A percentile compares a stretch with the other conserved stretches of the same genome.
Conservation (phyloP, 148 eudicot genomes). For the Rhododendron mucronatum region DNA sequence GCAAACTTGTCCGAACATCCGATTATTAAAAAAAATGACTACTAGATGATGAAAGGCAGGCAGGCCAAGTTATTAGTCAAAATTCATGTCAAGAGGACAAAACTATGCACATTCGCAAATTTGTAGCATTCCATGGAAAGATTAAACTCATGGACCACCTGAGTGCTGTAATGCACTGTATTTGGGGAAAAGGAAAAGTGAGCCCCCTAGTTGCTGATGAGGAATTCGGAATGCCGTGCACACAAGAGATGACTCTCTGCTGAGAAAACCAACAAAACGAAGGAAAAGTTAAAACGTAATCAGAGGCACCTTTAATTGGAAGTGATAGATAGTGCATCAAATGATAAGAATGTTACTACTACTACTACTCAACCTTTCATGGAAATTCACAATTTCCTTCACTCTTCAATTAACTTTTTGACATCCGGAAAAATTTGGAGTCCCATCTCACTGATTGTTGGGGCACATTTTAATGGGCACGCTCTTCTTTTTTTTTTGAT, state of each 20-base stretch:
- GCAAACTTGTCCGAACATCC: too few relatives aligned
- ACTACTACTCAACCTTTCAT: not conserved
- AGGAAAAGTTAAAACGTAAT: not conserved
- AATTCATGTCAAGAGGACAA: not conserved
- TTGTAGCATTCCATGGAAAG: not conserved
- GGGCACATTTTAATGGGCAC: not conserved
- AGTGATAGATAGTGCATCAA: not conserved
- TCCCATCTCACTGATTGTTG: not conserved
- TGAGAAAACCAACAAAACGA: not conserved
- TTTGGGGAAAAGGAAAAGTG: not conserved
- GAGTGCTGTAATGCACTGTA: not conserved
- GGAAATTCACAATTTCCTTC: not conserved
- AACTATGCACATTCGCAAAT: not conserved
- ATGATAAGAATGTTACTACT: not conserved
- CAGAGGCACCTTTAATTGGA: not conserved
- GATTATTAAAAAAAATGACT: too few relatives aligned
- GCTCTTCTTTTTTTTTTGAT: too few relatives aligned
- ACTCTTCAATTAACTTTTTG: not conserved
- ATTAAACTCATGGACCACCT: not conserved
- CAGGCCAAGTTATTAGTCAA: not conserved
- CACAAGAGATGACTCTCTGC: not conserved
- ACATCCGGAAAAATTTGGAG: not conserved
- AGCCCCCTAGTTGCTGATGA: not conserved
- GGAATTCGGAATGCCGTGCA: not conserved
- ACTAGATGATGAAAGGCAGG: slow-evolving; percentile 3